phyloP scores from a whole-genome alignment of 306 rosid species.

The Cyamopsis tetragonoloba region DNA sequence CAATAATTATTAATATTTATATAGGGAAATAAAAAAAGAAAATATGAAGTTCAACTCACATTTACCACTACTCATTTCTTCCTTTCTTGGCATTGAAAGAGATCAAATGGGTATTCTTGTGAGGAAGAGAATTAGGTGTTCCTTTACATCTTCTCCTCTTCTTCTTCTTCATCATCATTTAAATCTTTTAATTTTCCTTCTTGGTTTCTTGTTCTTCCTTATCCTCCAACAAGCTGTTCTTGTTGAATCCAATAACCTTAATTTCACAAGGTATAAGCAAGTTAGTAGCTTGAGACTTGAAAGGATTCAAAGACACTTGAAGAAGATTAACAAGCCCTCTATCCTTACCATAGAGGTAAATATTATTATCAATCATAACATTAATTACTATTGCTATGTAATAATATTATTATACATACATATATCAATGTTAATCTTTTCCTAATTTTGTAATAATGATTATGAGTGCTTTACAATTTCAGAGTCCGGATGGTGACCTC shows the following conservation, averaged over 20 bases:
- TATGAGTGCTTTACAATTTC: neutral
- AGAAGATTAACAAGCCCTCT: constrained; percentile 78
- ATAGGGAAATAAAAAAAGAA: too few species aligned
- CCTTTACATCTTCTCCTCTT: neutral
- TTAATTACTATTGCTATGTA: too few species aligned
- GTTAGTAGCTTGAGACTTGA: constrained; percentile 67
- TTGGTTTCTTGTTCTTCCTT: constrained; percentile 22
- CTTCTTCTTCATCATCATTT: neutral
- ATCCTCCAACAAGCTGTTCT: constrained; percentile 27
- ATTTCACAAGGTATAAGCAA: constrained; percentile 47
- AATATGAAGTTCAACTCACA: too few species aligned
- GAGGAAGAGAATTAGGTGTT: neutral
- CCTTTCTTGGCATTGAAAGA: constrained; percentile 31
- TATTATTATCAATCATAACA: too few species aligned
- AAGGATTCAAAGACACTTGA: constrained; percentile 75
- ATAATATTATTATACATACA: neutral
- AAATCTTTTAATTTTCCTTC: constrained; percentile 17
- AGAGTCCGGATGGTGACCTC: constrained; percentile 76
- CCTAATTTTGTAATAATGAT: too few species aligned
- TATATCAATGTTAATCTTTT: neutral
- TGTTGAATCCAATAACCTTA: constrained; percentile 35
- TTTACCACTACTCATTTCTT: constrained; percentile 16
- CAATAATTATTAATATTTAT: too few species aligned
- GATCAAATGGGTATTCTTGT: constrained; percentile 20
- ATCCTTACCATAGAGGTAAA: constrained; percentile 65